These are phyloP conservation scores for Barnettozyma hawaiiensis DNA, from an alignment of 1,139 yeast genomes.

Conservation along the genomic window DNA sequence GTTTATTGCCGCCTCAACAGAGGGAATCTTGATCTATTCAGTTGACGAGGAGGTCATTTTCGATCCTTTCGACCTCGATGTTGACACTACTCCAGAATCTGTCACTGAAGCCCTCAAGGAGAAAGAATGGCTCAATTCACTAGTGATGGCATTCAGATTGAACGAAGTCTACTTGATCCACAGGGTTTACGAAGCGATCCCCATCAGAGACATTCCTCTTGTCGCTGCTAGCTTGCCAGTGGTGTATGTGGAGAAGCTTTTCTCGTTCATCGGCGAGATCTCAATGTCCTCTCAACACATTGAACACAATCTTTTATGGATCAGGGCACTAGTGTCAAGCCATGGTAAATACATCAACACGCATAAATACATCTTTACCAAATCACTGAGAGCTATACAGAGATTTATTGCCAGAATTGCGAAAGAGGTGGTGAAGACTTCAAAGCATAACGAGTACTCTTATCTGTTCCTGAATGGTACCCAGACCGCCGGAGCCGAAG, in stretches of 20 bases:
- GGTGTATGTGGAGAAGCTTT: slow-evolving; percentile 64
- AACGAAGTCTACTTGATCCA: slow-evolving; percentile 75
- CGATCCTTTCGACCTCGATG: slow-evolving; percentile 93
- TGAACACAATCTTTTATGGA: slow-evolving; percentile 82
- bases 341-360: slow-evolving; percentile 74
- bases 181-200: slow-evolving; percentile 70
- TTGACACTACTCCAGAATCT: slow-evolving; percentile 83
- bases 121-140: slow-evolving; percentile 70
- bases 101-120: slow-evolving; percentile 59
- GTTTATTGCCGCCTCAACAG: slow-evolving; percentile 95
- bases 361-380: slow-evolving; percentile 59
- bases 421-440: slow-evolving; percentile 59
- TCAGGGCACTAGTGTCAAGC: slow-evolving; percentile 54
- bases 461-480: slow-evolving; percentile 37
- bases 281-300: slow-evolving; percentile 77
- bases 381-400: slow-evolving; percentile 65
- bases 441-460: slow-evolving; percentile 52
- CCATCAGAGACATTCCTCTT: slow-evolving; percentile 63
- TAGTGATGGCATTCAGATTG: slow-evolving; percentile 90
- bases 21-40: slow-evolving; percentile 80
- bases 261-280: slow-evolving; percentile 66
- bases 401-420: slow-evolving; percentile 71
- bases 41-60: slow-evolving; percentile 71
- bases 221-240: slow-evolving; percentile 65
- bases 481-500: slow-evolving; percentile 13